Base-by-base conservation (phyloP, 2,329 filamentous ascomycete species). In the Phaeosphaeriaceae sp. region DNA sequence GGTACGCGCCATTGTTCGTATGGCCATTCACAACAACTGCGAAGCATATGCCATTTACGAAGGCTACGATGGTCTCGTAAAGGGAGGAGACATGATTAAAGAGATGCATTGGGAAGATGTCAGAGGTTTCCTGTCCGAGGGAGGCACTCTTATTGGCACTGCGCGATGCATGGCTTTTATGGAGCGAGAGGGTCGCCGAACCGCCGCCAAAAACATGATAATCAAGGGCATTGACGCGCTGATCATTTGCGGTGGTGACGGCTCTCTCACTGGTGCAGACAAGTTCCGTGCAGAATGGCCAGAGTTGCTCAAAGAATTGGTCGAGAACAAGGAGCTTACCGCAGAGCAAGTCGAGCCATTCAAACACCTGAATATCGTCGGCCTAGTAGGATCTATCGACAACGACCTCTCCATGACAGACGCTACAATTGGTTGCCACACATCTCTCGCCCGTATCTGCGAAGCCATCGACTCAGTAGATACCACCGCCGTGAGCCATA, bases 331-430 rank as follows among this genome's bases (percentile, higher is more conserved):
- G 44, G 82, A 93, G 67, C 81, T 97, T 64, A 87, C 84, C 6
- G 67, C 78, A 35, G 83, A 87, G 48, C 87, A 96, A 70, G 77
- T 90, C 50, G 80, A 85, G 37, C 88, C 89, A 2, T 96, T 91
- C 81, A 83, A 83, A 67, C 86, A 95, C 62, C 83, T 99, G 68
- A 99, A 97, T 76, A 96, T 99, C 61, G 93, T 97, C 45, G 94
- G 94, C 39, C 80, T 97, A 42, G 94, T 99, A 21, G 94, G 94
- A 49, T 96, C 92, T 45, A 99, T 99, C 69, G 94, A 99, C 81
- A 99, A 99, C 71, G 94, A 99, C 71, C 88, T 99, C 76, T 95
- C 92, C 41, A 91, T 91, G 58, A 99, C 94, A 11, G 94, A 99
- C 74, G 93, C 94, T 50, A 99, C 94, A 26, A 97, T 99, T 71